These are phyloP conservation scores for Gloeopeniophorella convolvens DNA, from an alignment of 768 basidiomycete genomes.

Conservation along the genomic window DNA sequence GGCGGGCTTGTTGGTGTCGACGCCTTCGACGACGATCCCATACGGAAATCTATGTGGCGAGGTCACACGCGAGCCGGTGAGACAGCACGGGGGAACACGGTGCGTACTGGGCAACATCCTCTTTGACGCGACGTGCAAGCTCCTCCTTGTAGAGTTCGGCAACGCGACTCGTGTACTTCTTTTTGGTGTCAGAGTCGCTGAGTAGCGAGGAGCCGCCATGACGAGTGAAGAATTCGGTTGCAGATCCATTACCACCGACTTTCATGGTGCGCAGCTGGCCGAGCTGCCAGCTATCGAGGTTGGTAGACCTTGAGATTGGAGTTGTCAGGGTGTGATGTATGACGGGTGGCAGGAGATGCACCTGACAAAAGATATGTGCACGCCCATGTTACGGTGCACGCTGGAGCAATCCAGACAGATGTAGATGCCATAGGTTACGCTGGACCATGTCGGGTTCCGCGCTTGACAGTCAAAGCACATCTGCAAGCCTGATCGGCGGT, in stretches of 20 bases:
- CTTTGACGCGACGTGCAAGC: slow-evolving; percentile 68
- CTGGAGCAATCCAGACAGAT: slow-evolving; percentile 97
- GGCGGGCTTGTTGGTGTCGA: slow-evolving; percentile 38
- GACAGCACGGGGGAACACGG: too few relatives aligned
- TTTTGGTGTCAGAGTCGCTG: slow-evolving; percentile 71
- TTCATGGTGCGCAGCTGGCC: slow-evolving; percentile 93
- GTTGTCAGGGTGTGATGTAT: neutral
- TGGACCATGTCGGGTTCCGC: slow-evolving; percentile 96
- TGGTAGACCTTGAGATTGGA: slow-evolving; percentile 70
- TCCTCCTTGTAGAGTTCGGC: slow-evolving; percentile 93
- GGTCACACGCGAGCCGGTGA: neutral
- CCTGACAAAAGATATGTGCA: slow-evolving; percentile 97
- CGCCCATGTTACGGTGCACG: slow-evolving; percentile 93
- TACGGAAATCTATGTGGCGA: slow-evolving; percentile 54
- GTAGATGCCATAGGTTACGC: slow-evolving; percentile 93
- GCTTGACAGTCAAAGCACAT: slow-evolving; percentile 93
- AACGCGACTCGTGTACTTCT: slow-evolving; percentile 79
- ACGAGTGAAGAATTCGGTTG: slow-evolving; percentile 83
- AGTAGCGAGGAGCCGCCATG: slow-evolving; percentile 73
- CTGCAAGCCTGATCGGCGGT: slow-evolving; percentile 31
- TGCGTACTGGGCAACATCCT: slow-evolving; percentile 63
- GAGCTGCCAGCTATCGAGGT: slow-evolving; percentile 92
- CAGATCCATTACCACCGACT: slow-evolving; percentile 85
- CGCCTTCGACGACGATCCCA: slow-evolving; percentile 79
- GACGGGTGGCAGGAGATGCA: slow-evolving; percentile 31